Base-by-base conservation (phyloP, 768 basidiomycete genomes). In the Terana coerulea region DNA sequence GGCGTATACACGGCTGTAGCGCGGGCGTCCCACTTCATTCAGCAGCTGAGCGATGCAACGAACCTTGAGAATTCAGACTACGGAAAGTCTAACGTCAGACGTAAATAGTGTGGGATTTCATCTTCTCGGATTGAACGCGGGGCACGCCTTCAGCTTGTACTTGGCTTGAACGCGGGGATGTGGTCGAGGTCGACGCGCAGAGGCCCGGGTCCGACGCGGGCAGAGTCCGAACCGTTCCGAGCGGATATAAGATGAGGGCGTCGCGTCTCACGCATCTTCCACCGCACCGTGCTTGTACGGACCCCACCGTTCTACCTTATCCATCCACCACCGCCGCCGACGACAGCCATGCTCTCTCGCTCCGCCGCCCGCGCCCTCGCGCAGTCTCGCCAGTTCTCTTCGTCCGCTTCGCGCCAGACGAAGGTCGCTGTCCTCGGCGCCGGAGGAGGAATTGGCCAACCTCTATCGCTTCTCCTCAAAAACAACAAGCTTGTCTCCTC, bases 391-490 rank as follows among this genome's bases (percentile, higher is more conserved):
- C 72, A 78, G 48, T 92, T 93, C 76, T 91, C 88, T 41, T 84
- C 89, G 24, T 84, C 86, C 21, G 74, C 80, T 22, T 65, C 83
- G 39, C 80, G 84, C 63, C 79, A 78, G 57, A 86, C 84, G 59
- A 95, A 94, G 76, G 95, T 97, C 69, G 89, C 90, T 45, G 95
- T 99, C 54, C 90, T 97, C 69, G 95, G 95, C 63, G 97, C 97
- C 55, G 95, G 92, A 63, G 95, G 95, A 79, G 95, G 95, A 71
- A 98, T 98, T 69, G 95, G 95, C 69, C 95, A 98, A 72, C 95
- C 95, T 65, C 76, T 98, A 63, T 95, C 93, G 42, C 75, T 98
- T 58, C 79, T 97, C 59, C 84, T 98, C 69, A 98, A 98, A 79
- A 81, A 75, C 59, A 89, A 99, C 77, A 92, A 92, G 36, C 75